Conservation (phyloP, 1,284 basidiomycete species). For the Microbotryum intermedium region DNA sequence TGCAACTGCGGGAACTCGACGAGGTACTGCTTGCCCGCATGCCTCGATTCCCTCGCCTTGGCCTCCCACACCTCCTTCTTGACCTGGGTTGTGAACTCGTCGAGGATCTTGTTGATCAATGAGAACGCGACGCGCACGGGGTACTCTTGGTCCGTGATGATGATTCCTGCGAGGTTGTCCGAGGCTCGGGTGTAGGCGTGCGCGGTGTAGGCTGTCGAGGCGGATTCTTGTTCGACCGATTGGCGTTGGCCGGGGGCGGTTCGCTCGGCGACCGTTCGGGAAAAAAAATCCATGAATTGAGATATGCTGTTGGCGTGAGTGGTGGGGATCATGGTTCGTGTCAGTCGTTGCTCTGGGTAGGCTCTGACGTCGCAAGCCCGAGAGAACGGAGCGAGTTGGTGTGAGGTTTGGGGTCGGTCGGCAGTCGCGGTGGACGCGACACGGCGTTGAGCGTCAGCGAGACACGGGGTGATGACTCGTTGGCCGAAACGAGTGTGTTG, state of each 20-base stretch:
- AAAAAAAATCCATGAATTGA: constrained; percentile 86
- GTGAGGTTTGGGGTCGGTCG: too few species aligned
- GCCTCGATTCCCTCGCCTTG: constrained; percentile 43
- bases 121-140: constrained; percentile 91
- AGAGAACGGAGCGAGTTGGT: too few species aligned
- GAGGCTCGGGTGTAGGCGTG: constrained; percentile 61
- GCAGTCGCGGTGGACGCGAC: too few species aligned
- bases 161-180: constrained; percentile 55
- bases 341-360: background rate
- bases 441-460: too few species aligned
- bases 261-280: constrained; percentile 84
- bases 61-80: constrained; percentile 55
- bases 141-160: constrained; percentile 93
- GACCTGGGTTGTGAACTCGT: constrained; percentile 79
- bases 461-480: too few species aligned
- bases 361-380: too few species aligned
- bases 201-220: constrained; percentile 60
- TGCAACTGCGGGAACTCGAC: constrained; percentile 50
- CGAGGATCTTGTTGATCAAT: constrained; percentile 83
- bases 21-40: constrained; percentile 20
- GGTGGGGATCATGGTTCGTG: background rate
- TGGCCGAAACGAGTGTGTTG: too few species aligned
- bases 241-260: constrained; percentile 74
- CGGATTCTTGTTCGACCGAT: constrained; percentile 79
- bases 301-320: constrained; percentile 45